phyloP scores from a whole-genome alignment of 2,329 filamentous ascomycete species.

The Penicillium sp. region DNA sequence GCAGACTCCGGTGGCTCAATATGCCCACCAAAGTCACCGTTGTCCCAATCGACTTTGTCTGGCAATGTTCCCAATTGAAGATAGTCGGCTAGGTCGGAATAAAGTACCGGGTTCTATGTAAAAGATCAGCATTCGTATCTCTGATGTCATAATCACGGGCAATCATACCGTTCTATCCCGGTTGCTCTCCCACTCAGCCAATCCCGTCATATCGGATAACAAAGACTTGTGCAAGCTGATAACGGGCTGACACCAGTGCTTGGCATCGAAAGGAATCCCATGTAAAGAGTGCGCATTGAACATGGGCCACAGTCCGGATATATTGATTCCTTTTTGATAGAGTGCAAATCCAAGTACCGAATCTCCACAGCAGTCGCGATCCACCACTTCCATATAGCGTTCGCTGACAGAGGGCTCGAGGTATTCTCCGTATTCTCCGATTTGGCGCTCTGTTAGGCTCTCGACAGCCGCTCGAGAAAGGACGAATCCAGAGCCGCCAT shows the following conservation, averaged over 20 bases:
- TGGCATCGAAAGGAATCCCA: constrained; percentile 47
- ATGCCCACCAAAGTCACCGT: constrained; percentile 35
- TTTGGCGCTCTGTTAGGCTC: constrained; percentile 33
- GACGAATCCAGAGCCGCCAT: constrained; percentile 52
- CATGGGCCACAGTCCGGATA: constrained; percentile 53
- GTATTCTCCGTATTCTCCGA: constrained; percentile 35
- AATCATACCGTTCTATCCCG: constrained; percentile 24
- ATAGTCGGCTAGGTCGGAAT: constrained; percentile 34
- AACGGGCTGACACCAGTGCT: constrained; percentile 55
- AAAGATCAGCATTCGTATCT: not conserved
- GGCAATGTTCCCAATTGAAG: constrained; percentile 22
- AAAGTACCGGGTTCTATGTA: constrained; percentile 21
- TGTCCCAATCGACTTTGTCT: constrained; percentile 34
- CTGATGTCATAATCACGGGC: not conserved
- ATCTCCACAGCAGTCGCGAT: constrained; percentile 55
- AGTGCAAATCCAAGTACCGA: constrained; percentile 53
- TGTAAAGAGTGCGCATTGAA: constrained; percentile 53
- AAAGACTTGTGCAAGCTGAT: constrained; percentile 52
- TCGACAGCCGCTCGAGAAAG: constrained; percentile 49
- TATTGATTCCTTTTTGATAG: constrained; percentile 44
- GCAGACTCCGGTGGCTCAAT: constrained; percentile 27
- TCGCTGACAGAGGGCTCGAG: constrained; percentile 40
- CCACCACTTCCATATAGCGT: constrained; percentile 45
- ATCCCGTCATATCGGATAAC: constrained; percentile 49
- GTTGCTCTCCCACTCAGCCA: constrained; percentile 48